These are phyloP conservation scores for Triticum monococcum DNA, from an alignment of 176 grass and related monocot species.

Conservation along the genomic window DNA sequence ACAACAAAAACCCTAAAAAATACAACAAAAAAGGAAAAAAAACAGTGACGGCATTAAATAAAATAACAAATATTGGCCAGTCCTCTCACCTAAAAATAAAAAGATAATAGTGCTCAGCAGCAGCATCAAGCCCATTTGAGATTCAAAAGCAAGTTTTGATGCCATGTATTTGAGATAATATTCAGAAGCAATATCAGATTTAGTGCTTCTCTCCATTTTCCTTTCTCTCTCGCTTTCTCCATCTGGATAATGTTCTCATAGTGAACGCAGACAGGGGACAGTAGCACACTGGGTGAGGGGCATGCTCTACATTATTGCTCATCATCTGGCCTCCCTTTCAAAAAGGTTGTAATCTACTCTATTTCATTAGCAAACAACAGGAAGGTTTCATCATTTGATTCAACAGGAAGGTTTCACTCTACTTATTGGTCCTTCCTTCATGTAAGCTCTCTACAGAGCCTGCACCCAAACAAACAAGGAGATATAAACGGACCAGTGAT, in stretches of 20 bases:
- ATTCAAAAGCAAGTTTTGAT: neutral
- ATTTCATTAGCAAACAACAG: neutral
- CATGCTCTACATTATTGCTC: constrained; percentile 25
- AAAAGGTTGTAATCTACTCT: constrained; percentile 12
- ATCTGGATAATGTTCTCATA: neutral
- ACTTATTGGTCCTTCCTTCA: neutral
- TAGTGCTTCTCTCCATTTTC: neutral
- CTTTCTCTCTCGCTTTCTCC: neutral
- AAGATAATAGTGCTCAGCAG: neutral
- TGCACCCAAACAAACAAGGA: neutral
- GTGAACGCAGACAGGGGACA: constrained; percentile 28
- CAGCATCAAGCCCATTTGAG: neutral
- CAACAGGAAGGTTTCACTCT: neutral
- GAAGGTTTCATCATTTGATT: constrained; percentile 21
- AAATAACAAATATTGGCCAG: neutral
- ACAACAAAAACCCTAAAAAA: neutral
- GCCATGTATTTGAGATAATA: neutral
- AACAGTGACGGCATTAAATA: too few species aligned
- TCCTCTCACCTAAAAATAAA: neutral
- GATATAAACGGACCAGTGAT: neutral
- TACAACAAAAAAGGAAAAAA: too few species aligned
- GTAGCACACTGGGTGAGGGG: neutral
- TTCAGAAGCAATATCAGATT: constrained; percentile 21
- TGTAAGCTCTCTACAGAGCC: neutral
- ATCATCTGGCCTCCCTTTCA: neutral